Evolutionary conservation across 2,329 filamentous ascomycete genomes (phyloP), one percentile per base, ranked within the genome.

Genomic region (Colletotrichum shisoi): DNA sequence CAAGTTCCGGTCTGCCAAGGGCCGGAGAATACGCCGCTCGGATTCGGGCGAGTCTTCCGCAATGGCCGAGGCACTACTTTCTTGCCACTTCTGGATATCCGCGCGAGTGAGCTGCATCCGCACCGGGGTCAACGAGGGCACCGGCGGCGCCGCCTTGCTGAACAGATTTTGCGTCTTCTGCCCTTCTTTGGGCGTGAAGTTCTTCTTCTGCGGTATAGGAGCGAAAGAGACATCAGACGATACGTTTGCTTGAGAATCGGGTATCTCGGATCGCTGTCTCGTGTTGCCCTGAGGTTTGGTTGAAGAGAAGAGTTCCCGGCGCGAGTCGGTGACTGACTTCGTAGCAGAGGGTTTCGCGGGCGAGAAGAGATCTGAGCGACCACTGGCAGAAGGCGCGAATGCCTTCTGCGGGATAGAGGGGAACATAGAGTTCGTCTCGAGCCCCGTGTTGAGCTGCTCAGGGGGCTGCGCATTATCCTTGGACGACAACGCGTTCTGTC

Each of bases 1-100:
- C 4, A 82, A 81, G n/a, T 81, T 79, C 67, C 79, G 82, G 58
- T 82, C 79, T 13, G 85, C 84, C 3, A 82, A 76, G 2, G 83
- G 82, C 7, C 82, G 81, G 24, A 84, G 79, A n/a, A 79, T 71
- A 4, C 78, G 79, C 3, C 75, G 78, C 17, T 77, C 73, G 54
- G 79, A 74, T 58, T 79, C 76, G 2, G 73, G 72, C 1, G 80
- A 79, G 12, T 75, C 75, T 15, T 80, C 77, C 31, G 76, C 79
- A 53, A 79, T 73, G 3, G 77, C 75, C 24, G 67, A 67, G 15
- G 78, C 79, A 6, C 78, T 79, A 67, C 80, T 73, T 48, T 80
- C 76, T 60, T 78, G 78, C 80, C 80, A 82, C 21, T 73, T 75
- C 39, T 76, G 72, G 42, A 82, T 81, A 57, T 82, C 79, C 5